phyloP scores from a whole-genome alignment of 2,329 filamentous ascomycete species.

The Penicillium olsonii region DNA sequence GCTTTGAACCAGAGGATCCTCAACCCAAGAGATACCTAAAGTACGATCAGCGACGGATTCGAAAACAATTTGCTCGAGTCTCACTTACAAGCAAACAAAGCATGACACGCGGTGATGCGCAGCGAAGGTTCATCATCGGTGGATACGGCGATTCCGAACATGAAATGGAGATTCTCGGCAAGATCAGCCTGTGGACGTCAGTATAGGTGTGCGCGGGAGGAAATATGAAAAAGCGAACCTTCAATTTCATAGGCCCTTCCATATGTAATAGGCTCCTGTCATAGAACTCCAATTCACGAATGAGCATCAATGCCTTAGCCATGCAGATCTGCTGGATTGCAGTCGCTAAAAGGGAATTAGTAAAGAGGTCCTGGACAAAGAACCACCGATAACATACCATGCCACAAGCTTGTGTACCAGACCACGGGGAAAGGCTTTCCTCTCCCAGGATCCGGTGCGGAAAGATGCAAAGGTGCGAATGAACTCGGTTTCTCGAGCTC shows the following conservation, averaged over 20 bases:
- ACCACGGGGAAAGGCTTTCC: conserved; percentile 36
- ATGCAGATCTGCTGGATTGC: conserved; percentile 38
- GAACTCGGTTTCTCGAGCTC: conserved; percentile 28
- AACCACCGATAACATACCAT: conserved; percentile 26
- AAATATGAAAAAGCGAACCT: conserved; percentile 21
- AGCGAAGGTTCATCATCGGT: conserved; percentile 35
- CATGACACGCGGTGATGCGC: conserved; percentile 37
- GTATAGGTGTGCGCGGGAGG: background rate
- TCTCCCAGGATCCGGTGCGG: conserved; percentile 24
- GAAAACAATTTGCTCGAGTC: background rate
- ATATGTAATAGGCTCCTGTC: conserved; percentile 12
- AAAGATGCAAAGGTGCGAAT: conserved; percentile 34
- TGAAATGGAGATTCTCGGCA: conserved; percentile 28
- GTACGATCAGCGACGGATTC: background rate
- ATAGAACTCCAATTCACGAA: conserved; percentile 22
- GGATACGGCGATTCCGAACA: conserved; percentile 37
- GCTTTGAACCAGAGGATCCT: conserved; percentile 22
- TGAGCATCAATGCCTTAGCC: conserved; percentile 33
- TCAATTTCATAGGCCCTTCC: conserved; percentile 21
- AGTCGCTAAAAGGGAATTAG: conserved; percentile 24
- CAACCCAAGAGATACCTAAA: conserved; percentile 33
- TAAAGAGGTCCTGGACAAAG: background rate
- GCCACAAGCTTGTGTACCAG: conserved; percentile 35
- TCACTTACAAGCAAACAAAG: conserved; percentile 34
- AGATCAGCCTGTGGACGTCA: conserved; percentile 24